Percentiles rank a stretch among this genome's conserved stretches.
Conservation (phyloP, 192 early-diverging fungal genomes). For the Podila clonocystis region DNA sequence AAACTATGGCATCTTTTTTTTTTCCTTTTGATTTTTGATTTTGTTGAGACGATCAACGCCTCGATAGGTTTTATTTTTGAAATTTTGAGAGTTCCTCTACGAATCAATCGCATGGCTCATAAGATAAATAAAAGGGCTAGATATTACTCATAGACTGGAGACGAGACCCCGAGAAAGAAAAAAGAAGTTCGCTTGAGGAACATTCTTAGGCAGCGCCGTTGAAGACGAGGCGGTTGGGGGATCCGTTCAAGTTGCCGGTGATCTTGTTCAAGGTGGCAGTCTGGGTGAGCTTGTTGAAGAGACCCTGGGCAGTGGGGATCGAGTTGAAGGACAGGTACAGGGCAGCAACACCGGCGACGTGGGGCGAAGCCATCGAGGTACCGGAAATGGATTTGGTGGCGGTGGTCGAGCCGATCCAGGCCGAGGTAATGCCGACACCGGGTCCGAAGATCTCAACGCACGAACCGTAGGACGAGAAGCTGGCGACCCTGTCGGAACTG, state of each 20-base stretch:
- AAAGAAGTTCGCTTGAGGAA: too few species aligned
- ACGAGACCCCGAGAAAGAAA: too few species aligned
- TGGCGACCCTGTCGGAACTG: slow-evolving; percentile 50
- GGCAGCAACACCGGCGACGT: slow-evolving; percentile 65
- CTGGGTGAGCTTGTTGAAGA: slow-evolving; percentile 26
- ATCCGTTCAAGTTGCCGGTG: slow-evolving; percentile 20
- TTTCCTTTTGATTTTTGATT: too few species aligned
- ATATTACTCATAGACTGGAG: too few species aligned
- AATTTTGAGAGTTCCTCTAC: too few species aligned
- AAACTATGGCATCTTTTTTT: too few species aligned
- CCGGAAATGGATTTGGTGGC: slow-evolving; percentile 59
- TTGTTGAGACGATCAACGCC: too few species aligned
- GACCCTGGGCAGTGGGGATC: slow-evolving; percentile 20
- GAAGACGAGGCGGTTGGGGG: slow-evolving; percentile 38
- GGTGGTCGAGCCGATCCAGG: slow-evolving; percentile 33
- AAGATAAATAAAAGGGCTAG: slow-evolving; percentile 10
- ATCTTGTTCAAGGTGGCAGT: slow-evolving; percentile 19
- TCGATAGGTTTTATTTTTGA: too few species aligned
- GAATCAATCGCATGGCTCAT: slow-evolving; percentile 11
- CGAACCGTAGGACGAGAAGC: slow-evolving; percentile 62
- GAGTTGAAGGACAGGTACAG: slow-evolving; percentile 52
- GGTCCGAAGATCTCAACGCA: slow-evolving; percentile 75
- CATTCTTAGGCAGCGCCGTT: slow-evolving; percentile 21
- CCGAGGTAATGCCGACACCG: slow-evolving; percentile 61
- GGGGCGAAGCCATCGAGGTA: slow-evolving; percentile 70